phyloP scores from a whole-genome alignment of 345 rosid genomes.

The Zanthoxylum bungeanum region DNA sequence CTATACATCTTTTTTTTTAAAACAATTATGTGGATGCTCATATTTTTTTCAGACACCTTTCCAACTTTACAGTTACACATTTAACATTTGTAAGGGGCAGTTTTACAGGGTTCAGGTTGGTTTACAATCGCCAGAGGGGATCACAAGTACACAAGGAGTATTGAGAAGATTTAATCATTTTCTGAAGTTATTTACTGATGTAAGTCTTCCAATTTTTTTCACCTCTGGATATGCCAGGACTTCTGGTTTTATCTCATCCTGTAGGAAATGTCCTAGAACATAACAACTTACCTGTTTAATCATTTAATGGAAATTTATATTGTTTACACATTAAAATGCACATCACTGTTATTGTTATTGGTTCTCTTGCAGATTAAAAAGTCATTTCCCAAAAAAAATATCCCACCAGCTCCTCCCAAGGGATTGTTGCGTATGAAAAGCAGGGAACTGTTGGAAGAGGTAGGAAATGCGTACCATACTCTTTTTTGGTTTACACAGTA shows the following conservation, averaged over 20 bases:
- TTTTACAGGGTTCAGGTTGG: constrained; percentile 99
- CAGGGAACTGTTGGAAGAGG: constrained; percentile 95
- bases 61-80: constrained; percentile 5
- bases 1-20: not conserved
- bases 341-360: constrained; percentile 16
- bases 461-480: constrained; percentile 30
- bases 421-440: constrained; percentile 88
- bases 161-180: constrained; percentile 96
- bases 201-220: constrained; percentile 33
- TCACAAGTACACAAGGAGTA: constrained; percentile 60
- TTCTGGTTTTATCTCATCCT: not conserved
- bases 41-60: not conserved
- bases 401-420: constrained; percentile 94
- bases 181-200: constrained; percentile 79
- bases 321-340: constrained; percentile 4
- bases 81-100: constrained; percentile 71
- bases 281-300: not conserved
- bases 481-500: not conserved
- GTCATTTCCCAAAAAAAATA: constrained; percentile 67
- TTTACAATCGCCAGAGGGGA: constrained; percentile 86
- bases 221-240: not conserved
- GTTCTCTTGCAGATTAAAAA: constrained; percentile 63
- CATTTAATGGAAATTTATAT: constrained; percentile 1
- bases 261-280: not conserved
- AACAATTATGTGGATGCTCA: not conserved